Conservation (phyloP, 2,329 filamentous ascomycete genomes). For the Cercospora citrullina region DNA sequence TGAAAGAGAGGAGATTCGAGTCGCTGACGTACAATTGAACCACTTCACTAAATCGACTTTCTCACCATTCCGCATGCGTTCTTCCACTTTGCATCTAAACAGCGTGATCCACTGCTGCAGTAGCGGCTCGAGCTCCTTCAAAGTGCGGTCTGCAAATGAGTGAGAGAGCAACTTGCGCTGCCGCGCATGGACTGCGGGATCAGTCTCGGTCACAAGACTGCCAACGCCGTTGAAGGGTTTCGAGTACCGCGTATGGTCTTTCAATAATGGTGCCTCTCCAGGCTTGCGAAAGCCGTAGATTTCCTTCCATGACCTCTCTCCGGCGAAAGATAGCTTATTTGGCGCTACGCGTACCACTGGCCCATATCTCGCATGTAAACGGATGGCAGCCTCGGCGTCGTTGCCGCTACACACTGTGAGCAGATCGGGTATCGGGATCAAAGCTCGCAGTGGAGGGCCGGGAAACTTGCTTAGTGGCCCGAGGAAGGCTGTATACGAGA, state of each 20-base stretch:
- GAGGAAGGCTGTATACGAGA: constrained; percentile 13
- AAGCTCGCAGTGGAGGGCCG: constrained; percentile 12
- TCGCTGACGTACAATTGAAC: constrained; percentile 22
- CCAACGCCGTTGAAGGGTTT: neutral
- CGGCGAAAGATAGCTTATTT: constrained; percentile 41
- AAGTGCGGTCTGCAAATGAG: constrained; percentile 31
- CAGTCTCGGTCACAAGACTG: constrained; percentile 21
- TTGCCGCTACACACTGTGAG: neutral
- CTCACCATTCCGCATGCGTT: constrained; percentile 14
- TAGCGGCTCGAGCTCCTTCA: constrained; percentile 32
- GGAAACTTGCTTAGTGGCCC: constrained; percentile 12
- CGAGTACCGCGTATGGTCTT: constrained; percentile 17
- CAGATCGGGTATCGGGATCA: neutral
- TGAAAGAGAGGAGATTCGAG: neutral
- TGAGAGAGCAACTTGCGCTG: constrained; percentile 26
- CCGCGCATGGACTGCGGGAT: constrained; percentile 26
- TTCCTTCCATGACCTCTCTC: constrained; percentile 26
- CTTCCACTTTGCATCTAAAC: constrained; percentile 24
- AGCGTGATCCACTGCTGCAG: constrained; percentile 29
- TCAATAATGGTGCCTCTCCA: constrained; percentile 14
- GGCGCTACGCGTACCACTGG: constrained; percentile 45
- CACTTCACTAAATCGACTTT: constrained; percentile 31
- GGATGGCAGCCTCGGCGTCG: neutral
- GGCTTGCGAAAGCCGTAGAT: constrained; percentile 30
- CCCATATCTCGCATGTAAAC: constrained; percentile 42